These are phyloP conservation scores for Eucalyptus coolabah DNA, from an alignment of 345 rosid genomes.

Conservation along the genomic window DNA sequence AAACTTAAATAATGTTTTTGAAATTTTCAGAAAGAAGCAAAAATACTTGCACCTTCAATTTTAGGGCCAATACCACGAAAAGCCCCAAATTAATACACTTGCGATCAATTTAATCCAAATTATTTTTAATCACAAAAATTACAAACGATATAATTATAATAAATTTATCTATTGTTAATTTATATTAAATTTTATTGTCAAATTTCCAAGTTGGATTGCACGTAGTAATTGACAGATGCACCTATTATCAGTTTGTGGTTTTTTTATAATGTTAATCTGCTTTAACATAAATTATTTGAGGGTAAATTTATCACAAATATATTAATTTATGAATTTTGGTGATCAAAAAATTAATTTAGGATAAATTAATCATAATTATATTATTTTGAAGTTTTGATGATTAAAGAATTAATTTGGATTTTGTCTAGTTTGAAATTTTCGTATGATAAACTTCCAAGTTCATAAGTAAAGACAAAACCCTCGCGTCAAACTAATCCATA, in stretches of 20 bases:
- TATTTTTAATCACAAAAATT: rapidly evolving
- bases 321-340: rapidly evolving
- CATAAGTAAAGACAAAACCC: background rate
- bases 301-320: rapidly evolving
- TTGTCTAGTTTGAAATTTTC: too few relatives aligned
- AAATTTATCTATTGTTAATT: too few relatives aligned
- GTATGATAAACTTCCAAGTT: background rate
- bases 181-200: too few relatives aligned
- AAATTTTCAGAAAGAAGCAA: background rate
- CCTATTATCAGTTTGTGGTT: too few relatives aligned
- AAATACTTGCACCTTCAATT: background rate
- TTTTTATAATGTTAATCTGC: too few relatives aligned
- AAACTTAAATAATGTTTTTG: background rate
- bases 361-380: too few relatives aligned
- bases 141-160: rapidly evolving
- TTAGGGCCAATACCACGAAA: background rate
- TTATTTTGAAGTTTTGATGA: rapidly evolving
- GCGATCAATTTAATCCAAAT: too few relatives aligned
- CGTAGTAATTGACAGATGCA: too few relatives aligned
- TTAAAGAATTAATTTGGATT: too few relatives aligned
- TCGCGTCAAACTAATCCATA: background rate
- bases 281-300: too few relatives aligned
- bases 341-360: rapidly evolving
- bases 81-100: too few relatives aligned
- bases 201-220: too few relatives aligned